A percentile compares a stretch with the other conserved stretches of the same genome.
Conservation (phyloP, 1,139 yeast species). For the Nakaseomyces sp. region DNA sequence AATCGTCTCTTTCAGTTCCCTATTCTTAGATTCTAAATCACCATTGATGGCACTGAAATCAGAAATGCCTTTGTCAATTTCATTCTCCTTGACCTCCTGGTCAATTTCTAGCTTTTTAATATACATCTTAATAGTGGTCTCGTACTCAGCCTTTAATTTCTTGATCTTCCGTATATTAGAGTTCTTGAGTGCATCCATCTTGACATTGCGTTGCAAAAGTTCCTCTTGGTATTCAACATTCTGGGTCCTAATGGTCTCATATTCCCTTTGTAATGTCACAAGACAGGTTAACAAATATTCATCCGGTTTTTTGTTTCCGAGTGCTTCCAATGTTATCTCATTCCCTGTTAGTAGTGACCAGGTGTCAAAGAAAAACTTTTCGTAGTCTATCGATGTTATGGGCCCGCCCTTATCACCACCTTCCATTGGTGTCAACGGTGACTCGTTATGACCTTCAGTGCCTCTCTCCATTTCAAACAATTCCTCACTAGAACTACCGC, state of each 20-base stretch:
- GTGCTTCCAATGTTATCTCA: not conserved
- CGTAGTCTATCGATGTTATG: not conserved
- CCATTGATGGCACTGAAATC: not conserved
- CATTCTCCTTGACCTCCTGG: slow-evolving; percentile 7
- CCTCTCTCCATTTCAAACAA: not conserved
- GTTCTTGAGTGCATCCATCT: not conserved
- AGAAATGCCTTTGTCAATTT: not conserved
- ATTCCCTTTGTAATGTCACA: not conserved
- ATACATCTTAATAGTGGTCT: slow-evolving; percentile 2
- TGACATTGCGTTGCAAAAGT: not conserved
- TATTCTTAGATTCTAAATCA: not conserved
- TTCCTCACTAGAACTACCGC: not conserved
- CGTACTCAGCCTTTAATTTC: slow-evolving; percentile 3
- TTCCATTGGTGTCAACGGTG: not conserved
- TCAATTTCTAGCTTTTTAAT: slow-evolving; percentile 6
- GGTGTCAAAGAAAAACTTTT: not conserved
- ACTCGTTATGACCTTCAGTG: not conserved
- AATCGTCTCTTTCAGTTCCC: slow-evolving; percentile 7
- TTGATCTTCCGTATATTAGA: not conserved
- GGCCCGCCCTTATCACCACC: not conserved
- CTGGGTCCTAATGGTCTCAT: not conserved
- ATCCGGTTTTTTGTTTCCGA: not conserved
- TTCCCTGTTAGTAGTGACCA: not conserved
- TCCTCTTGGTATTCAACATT: not conserved
- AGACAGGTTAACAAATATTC: not conserved